phyloP scores from a whole-genome alignment of 306 rosid genomes.

The Acacia acuminata region DNA sequence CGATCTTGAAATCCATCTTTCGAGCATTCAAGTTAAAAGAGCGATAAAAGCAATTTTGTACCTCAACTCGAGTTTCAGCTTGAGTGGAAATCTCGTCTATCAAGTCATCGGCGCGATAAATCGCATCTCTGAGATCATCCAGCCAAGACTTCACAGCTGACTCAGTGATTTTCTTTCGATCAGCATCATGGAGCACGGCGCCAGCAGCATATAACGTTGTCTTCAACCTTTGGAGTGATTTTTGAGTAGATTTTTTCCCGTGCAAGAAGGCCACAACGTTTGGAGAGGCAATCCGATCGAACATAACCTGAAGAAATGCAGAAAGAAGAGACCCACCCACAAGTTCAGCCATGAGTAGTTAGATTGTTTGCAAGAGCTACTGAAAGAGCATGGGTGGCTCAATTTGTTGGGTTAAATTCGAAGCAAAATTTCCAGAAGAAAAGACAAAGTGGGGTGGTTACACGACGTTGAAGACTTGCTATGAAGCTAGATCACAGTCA shows the following conservation, averaged over 20 bases:
- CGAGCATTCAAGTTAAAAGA: neutral
- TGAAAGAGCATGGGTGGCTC: too few species aligned
- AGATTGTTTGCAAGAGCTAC: too few species aligned
- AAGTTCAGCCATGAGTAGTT: neutral
- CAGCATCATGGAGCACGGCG: conserved; percentile 36
- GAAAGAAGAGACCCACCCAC: conserved; percentile 15
- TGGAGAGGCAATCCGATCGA: conserved; percentile 22
- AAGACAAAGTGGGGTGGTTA: too few species aligned
- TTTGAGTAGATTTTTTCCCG: neutral
- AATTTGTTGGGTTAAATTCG: too few species aligned
- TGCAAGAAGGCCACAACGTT: neutral
- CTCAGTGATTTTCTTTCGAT: conserved; percentile 28
- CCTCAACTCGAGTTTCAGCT: conserved; percentile 12
- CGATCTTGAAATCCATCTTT: neutral
- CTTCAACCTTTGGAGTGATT: conserved; percentile 19
- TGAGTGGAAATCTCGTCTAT: conserved; percentile 33
- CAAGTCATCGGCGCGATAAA: conserved; percentile 17
- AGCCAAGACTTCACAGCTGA: conserved; percentile 36
- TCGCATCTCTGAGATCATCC: conserved; percentile 30
- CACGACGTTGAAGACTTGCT: too few species aligned
- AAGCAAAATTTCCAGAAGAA: too few species aligned
- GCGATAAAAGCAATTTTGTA: neutral
- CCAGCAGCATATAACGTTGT: conserved; percentile 1
- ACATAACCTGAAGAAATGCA: conserved; percentile 13
- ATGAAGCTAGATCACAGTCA: too few species aligned